Evolutionary conservation across 1,139 yeast species (phyloP).

Genomic region (Hansenula sp.): DNA sequence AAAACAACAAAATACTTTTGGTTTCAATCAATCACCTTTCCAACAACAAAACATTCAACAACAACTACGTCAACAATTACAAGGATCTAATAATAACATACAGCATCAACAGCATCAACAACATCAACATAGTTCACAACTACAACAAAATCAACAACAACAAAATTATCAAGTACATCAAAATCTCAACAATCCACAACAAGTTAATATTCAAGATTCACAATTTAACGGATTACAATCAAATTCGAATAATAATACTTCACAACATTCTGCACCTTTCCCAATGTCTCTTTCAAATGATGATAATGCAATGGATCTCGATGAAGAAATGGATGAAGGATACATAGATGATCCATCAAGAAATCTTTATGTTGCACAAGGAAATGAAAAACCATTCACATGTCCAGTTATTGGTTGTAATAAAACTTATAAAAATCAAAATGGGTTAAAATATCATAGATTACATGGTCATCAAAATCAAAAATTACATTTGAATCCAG

Average conservation of each 20-base stretch:
- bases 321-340: conserved; percentile 41
- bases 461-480: conserved; percentile 97
- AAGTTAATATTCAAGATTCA: neutral
- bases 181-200: neutral
- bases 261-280: conserved; percentile 18
- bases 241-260: neutral
- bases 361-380: conserved; percentile 87
- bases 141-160: conserved; percentile 4
- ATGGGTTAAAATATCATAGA: conserved; percentile 93
- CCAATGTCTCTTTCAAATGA: conserved; percentile 19
- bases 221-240: neutral
- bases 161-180: conserved; percentile 1
- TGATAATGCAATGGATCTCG: conserved; percentile 32
- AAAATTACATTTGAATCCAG: conserved; percentile 83
- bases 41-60: conserved; percentile 18
- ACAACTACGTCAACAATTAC: conserved; percentile 20
- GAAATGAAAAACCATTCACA: conserved; percentile 91
- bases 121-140: conserved; percentile 1
- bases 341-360: conserved; percentile 92
- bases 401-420: conserved; percentile 99
- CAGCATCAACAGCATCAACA: conserved; percentile 9
- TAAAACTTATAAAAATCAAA: conserved; percentile 94
- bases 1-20: conserved; percentile 1
- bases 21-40: conserved; percentile 2
- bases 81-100: conserved; percentile 17